Evolutionary conservation across 352 stramenopile species (phyloP).

Genomic region (Globisporangium abappressorium): DNA sequence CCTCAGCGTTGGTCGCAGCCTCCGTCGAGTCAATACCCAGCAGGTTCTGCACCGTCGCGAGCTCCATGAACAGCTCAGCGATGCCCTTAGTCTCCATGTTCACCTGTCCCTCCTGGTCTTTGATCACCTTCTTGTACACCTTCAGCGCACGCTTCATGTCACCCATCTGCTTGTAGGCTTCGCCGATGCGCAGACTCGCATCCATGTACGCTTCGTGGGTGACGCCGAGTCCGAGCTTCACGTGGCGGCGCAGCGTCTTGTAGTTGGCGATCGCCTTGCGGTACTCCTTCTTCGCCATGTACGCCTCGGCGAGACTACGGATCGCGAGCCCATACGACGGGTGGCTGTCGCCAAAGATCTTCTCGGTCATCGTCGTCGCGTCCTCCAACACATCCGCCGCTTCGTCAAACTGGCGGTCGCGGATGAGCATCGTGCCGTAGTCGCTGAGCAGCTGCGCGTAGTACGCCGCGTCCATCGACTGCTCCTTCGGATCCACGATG

Average conservation of each 20-base stretch:
- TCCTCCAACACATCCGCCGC: constrained; percentile 78
- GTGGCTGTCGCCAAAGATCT: constrained; percentile 78
- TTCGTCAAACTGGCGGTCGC: constrained; percentile 69
- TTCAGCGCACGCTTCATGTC: constrained; percentile 53
- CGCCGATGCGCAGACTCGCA: constrained; percentile 57
- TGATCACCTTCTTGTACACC: constrained; percentile 51
- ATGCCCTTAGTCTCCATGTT: constrained; percentile 66
- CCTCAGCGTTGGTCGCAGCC: constrained; percentile 32
- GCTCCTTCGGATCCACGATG: constrained; percentile 51
- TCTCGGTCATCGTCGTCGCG: constrained; percentile 64
- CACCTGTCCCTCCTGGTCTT: constrained; percentile 51
- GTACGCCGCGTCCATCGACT: constrained; percentile 67
- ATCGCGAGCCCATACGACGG: constrained; percentile 74
- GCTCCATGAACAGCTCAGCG: constrained; percentile 77
- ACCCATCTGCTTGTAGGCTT: constrained; percentile 66
- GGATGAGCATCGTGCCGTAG: constrained; percentile 73
- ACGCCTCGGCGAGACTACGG: constrained; percentile 75
- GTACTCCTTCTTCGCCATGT: constrained; percentile 74
- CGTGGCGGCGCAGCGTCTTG: constrained; percentile 67
- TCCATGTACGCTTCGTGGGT: constrained; percentile 79
- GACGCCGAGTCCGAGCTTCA: constrained; percentile 58
- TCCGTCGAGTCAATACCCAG: constrained; percentile 36
- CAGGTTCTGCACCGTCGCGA: constrained; percentile 49
- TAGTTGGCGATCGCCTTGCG: constrained; percentile 65
- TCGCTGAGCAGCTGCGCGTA: constrained; percentile 81